Evolutionary conservation across 2,329 filamentous ascomycete species (phyloP), one percentile per base, ranked within the genome.

Genomic region (Sporothrix schenckii): DNA sequence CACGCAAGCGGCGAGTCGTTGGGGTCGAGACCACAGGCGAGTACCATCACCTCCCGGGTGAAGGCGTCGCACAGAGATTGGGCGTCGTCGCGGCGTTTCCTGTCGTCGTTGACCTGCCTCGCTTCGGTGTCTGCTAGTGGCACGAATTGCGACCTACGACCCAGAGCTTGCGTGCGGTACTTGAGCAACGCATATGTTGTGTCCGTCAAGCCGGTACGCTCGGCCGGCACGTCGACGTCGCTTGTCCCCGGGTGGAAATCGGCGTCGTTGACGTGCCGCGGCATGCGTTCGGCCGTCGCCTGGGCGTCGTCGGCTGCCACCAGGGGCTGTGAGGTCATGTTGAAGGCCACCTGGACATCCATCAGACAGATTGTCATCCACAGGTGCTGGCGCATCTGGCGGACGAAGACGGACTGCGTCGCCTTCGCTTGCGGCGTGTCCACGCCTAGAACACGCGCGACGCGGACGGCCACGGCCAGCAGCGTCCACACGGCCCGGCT

Each of bases 401-500:
- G 72, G 14, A 69, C 49, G 56, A 77, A 76, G 60, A 76, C 75
- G 24, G 72, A 68, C 68, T 41, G 27, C 27, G 3, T 30, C 27
- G 27, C 19, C 3, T 41, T 41, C 5, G 4, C 21, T 1, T 21
- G 56, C 10, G 19, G 34, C 1, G 21, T 3, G 19, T 58, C 27
- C 1, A 77, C 70, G 19, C 71, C 73, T 0, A 79, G 70, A 14
- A 71, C 74, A 24, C 75, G 74, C 2, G 76, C 76, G n/a, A 78
- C 72, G 21, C 77, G 73, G 1, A 79, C 76, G 10, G 75, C 76
- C 44, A 77, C 69, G 0, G 77, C 74, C 2, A 77, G 39, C 47
- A 79, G 71, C 4, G 77, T 77, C 77, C 77, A 79, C 4, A 77
- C 76, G 3, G 76, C 75, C 4, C 71, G 72, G 50, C 72, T 76